phyloP scores from a whole-genome alignment of 148 eudicot genomes.

The Vaccinium vitisidaea region DNA sequence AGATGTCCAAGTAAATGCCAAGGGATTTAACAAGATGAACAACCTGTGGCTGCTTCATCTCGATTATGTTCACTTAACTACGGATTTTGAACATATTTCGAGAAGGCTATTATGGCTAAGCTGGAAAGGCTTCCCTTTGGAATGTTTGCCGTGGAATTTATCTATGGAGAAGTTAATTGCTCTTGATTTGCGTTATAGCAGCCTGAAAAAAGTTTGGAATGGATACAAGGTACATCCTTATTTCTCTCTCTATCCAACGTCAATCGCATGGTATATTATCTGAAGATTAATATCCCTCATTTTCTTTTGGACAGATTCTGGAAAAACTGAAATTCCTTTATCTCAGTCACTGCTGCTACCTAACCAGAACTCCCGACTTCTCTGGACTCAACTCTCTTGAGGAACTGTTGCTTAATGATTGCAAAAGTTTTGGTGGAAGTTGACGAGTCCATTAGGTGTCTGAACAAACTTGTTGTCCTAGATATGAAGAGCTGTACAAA shows the following conservation, averaged over 20 bases:
- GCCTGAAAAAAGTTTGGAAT: background rate
- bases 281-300: background rate
- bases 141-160: too few species aligned
- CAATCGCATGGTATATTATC: background rate
- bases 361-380: background rate
- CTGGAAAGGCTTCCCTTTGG: background rate
- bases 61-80: background rate
- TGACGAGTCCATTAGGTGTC: background rate
- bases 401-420: background rate
- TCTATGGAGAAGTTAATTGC: too few species aligned
- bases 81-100: background rate
- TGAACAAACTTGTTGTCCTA: background rate
- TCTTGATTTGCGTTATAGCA: background rate
- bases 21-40: background rate
- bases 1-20: too few species aligned
- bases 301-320: background rate
- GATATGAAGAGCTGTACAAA: background rate
- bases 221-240: background rate
- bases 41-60: too few species aligned
- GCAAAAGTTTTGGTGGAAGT: background rate
- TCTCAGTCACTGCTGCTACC: background rate
- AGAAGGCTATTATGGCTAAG: conserved; percentile 4
- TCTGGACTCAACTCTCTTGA: background rate
- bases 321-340: too few species aligned
- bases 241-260: background rate